Evolutionary conservation across 2,329 filamentous ascomycete genomes (phyloP).

Genomic region (Onygena corvina): DNA sequence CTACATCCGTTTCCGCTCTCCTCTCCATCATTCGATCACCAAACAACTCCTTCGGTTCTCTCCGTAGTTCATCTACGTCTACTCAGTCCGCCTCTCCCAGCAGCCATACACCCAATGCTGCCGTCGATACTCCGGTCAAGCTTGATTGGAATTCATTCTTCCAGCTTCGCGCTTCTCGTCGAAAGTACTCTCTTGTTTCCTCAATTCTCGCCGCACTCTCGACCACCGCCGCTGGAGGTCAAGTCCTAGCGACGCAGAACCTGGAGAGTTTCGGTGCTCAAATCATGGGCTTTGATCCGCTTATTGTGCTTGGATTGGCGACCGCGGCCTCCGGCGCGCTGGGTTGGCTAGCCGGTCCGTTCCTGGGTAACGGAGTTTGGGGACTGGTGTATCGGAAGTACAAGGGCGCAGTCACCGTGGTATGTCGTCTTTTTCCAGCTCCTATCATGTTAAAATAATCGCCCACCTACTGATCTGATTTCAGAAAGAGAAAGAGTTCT

Average conservation of each 20-base stretch:
- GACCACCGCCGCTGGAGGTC: slow-evolving; percentile 43
- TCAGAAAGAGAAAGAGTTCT: slow-evolving; percentile 89
- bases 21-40: slow-evolving; percentile 5
- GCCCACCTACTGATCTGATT: slow-evolving; percentile 6
- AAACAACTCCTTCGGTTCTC: background rate
- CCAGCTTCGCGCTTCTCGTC: slow-evolving; percentile 70
- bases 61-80: slow-evolving; percentile 1
- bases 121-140: slow-evolving; percentile 6
- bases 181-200: slow-evolving; percentile 69
- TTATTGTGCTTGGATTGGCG: slow-evolving; percentile 71
- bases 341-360: slow-evolving; percentile 81
- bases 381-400: slow-evolving; percentile 60
- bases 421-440: slow-evolving; percentile 30
- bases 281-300: slow-evolving; percentile 73
- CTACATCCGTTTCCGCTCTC: background rate
- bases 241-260: slow-evolving; percentile 54
- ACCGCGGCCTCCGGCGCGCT: slow-evolving; percentile 64
- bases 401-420: slow-evolving; percentile 58
- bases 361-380: slow-evolving; percentile 68
- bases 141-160: slow-evolving; percentile 91
- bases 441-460: background rate
- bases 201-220: slow-evolving; percentile 54
- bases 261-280: slow-evolving; percentile 54
- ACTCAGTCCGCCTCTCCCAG: background rate
- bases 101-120: background rate